Evolutionary conservation across 352 stramenopile species (phyloP).

Genomic region (Globisporangium okanoganense): DNA sequence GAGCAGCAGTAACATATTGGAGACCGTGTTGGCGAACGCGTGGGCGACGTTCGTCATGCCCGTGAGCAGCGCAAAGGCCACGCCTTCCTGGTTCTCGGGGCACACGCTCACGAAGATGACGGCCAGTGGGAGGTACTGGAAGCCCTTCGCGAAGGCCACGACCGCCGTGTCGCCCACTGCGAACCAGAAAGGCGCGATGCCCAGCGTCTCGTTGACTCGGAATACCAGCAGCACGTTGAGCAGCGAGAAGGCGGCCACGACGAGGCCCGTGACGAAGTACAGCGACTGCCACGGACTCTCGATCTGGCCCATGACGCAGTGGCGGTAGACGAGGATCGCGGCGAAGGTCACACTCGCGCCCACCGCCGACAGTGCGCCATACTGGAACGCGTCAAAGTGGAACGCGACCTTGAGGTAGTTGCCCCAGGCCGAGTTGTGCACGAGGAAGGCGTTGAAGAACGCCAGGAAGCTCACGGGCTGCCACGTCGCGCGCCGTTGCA

Average conservation of each 20-base stretch:
- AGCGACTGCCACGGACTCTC: constrained; percentile 55
- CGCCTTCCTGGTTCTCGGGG: constrained; percentile 65
- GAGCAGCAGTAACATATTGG: constrained; percentile 69
- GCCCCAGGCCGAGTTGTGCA: constrained; percentile 77
- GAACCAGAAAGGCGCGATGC: constrained; percentile 74
- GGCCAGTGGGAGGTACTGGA: constrained; percentile 75
- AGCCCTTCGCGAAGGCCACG: constrained; percentile 64
- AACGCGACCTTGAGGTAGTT: constrained; percentile 78
- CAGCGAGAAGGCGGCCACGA: constrained; percentile 61
- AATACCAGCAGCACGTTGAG: constrained; percentile 71
- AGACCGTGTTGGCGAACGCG: constrained; percentile 65
- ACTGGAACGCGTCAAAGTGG: constrained; percentile 72
- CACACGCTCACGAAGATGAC: constrained; percentile 78
- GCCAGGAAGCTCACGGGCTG: constrained; percentile 70
- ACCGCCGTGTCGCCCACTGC: constrained; percentile 62
- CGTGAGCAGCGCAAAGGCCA: constrained; percentile 75
- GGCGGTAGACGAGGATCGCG: constrained; percentile 52
- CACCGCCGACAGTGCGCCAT: constrained; percentile 64
- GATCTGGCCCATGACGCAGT: constrained; percentile 35
- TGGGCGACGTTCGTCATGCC: constrained; percentile 72
- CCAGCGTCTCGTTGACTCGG: constrained; percentile 50
- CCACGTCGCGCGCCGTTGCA: constrained; percentile 69
- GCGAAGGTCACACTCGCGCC: constrained; percentile 65
- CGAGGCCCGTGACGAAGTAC: constrained; percentile 56
- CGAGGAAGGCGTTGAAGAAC: constrained; percentile 53